Conservation (phyloP, 1,284 basidiomycete species). For the Leccinum fallax region DNA sequence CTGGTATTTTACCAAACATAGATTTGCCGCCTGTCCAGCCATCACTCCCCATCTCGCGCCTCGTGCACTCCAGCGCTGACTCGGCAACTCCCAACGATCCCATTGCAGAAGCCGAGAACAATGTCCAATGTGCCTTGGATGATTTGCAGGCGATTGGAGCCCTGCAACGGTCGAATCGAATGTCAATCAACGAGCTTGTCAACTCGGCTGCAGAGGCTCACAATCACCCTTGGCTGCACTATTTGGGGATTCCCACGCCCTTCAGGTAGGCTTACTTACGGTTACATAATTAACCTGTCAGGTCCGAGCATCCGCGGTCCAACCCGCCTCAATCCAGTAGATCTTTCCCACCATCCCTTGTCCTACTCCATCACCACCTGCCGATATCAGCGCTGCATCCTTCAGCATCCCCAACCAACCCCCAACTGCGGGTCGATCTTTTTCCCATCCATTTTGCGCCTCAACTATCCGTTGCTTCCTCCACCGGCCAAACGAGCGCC, state of each 20-base stretch:
- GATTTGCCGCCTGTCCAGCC: neutral
- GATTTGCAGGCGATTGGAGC: neutral
- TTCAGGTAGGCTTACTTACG: neutral
- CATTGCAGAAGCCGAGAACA: neutral
- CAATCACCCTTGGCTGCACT: neutral
- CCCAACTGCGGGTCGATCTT: neutral
- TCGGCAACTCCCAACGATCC: too few species aligned
- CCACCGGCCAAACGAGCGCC: too few species aligned
- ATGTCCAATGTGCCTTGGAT: neutral
- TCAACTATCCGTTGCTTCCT: too few species aligned
- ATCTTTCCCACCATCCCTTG: neutral
- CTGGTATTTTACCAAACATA: neutral
- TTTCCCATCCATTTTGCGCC: too few species aligned
- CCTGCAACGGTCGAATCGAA: neutral
- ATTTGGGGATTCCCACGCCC: neutral
- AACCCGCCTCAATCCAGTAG: neutral
- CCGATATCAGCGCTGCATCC: neutral
- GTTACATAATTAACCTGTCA: neutral
- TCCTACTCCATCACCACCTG: neutral
- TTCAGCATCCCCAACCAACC: neutral
- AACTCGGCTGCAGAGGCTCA: neutral
- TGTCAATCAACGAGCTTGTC: neutral
- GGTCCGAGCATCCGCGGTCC: neutral
- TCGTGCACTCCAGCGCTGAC: too few species aligned
- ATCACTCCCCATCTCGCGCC: too few species aligned